Evolutionary conservation across 202 grass and related monocot genomes (phyloP).

Genomic region (Carex arenaria): DNA sequence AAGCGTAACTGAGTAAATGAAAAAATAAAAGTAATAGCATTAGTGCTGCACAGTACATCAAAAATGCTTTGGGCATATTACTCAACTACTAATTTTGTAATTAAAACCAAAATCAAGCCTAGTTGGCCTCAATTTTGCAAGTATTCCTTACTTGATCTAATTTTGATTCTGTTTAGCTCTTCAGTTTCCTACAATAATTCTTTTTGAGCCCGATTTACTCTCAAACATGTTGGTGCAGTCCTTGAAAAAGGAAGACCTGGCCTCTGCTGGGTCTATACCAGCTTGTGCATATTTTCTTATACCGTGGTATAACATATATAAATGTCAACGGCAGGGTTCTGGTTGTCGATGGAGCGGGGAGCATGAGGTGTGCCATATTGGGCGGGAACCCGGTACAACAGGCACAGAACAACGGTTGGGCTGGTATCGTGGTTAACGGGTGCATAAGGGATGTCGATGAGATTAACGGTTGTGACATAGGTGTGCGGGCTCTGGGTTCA

Average conservation of each 20-base stretch:
- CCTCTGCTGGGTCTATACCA: not conserved
- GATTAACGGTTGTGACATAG: conserved; percentile 51
- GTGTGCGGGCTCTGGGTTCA: conserved; percentile 41
- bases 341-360: conserved; percentile 60
- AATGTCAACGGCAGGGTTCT: conserved; percentile 33
- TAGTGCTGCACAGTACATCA: not conserved
- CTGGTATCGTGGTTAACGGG: conserved; percentile 65
- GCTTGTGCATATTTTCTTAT: not conserved
- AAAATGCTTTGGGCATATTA: not conserved
- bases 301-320: not conserved
- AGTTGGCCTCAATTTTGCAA: not conserved
- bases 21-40: not conserved
- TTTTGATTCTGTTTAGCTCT: not conserved
- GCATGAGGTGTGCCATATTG: conserved; percentile 76
- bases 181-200: not conserved
- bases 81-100: not conserved
- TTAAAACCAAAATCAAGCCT: not conserved
- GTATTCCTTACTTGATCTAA: not conserved
- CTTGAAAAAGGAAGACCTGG: not conserved
- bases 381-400: conserved; percentile 79
- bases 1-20: not conserved
- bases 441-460: conserved; percentile 61
- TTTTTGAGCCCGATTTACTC: not conserved
- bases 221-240: not conserved
- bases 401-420: conserved; percentile 89